phyloP scores from a whole-genome alignment of 1,139 yeast genomes.

The Yamadazyma sp. region DNA sequence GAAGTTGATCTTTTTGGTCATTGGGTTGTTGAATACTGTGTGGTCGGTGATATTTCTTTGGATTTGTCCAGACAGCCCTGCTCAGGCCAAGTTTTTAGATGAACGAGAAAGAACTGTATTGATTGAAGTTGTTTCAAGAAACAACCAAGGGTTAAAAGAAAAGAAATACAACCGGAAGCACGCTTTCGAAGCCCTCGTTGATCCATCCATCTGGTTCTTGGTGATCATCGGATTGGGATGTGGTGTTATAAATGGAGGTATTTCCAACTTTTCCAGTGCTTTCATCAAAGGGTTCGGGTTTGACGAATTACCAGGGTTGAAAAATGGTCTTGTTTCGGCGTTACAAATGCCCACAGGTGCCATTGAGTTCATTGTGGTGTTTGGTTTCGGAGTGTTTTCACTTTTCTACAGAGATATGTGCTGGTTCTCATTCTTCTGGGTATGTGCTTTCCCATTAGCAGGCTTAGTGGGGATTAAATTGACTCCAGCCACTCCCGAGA shows the following conservation, averaged over 20 bases:
- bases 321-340: conserved; percentile 18
- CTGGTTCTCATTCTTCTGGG: conserved; percentile 18
- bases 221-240: conserved; percentile 24
- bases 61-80: conserved; percentile 44
- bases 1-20: conserved; percentile 41
- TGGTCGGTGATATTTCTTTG: conserved; percentile 25
- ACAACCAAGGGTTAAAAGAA: conserved; percentile 27
- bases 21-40: conserved; percentile 38
- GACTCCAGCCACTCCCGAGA: conserved; percentile 13
- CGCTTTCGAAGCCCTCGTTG: conserved; percentile 24
- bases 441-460: conserved; percentile 23
- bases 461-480: conserved; percentile 25
- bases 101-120: conserved; percentile 35
- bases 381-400: conserved; percentile 23
- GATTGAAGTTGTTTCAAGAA: conserved; percentile 22
- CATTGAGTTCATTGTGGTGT: conserved; percentile 30
- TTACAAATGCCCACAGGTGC: conserved; percentile 34
- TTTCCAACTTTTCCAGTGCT: conserved; percentile 26
- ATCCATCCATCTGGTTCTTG: conserved; percentile 28
- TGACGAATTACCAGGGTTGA: conserved; percentile 17
- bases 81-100: conserved; percentile 35
- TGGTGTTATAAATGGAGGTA: conserved; percentile 31
- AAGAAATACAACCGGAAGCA: conserved; percentile 21
- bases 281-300: conserved; percentile 29
- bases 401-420: conserved; percentile 20